Percentiles rank a stretch among this genome's conserved stretches.
phyloP scores from a whole-genome alignment of 371 early-diverging fungal genomes.

The Enterocytospora artemiae region DNA sequence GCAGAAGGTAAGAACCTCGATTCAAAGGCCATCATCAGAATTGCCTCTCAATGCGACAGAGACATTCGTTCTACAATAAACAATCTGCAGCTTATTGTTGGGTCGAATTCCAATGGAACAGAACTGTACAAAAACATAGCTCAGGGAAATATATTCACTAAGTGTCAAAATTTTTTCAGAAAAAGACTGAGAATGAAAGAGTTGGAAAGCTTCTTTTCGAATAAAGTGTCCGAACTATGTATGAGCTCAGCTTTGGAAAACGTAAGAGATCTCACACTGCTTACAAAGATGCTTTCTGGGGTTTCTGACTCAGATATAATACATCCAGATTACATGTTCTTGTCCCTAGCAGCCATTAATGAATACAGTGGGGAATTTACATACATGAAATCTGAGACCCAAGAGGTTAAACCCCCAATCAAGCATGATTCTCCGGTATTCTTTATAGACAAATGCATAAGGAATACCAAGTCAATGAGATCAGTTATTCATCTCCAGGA shows the following conservation, averaged over 20 bases:
- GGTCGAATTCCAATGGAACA: too few relatives aligned
- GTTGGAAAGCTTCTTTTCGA: not conserved
- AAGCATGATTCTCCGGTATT: not conserved
- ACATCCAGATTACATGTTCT: not conserved
- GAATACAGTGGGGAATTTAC: not conserved
- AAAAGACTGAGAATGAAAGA: not conserved
- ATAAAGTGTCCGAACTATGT: not conserved
- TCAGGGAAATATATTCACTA: too few relatives aligned
- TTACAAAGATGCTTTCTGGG: not conserved
- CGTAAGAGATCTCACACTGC: not conserved
- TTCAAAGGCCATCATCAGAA: not conserved
- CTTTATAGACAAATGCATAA: not conserved
- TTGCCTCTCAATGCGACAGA: not conserved
- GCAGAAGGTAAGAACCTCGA: not conserved
- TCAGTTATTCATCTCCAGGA: not conserved
- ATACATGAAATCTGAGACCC: not conserved
- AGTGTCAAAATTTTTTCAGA: too few relatives aligned
- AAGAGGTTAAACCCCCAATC: not conserved
- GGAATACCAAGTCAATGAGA: not conserved
- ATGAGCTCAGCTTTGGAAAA: not conserved
- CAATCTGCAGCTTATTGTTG: not conserved
- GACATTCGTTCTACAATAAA: constrained; percentile 4
- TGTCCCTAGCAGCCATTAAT: not conserved
- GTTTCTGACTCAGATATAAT: not conserved
- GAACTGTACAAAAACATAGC: too few relatives aligned